A percentile compares a stretch with the other conserved stretches of the same genome.
Conservation (phyloP, 2,329 filamentous ascomycete genomes). For the Tolypocladium tundrense region DNA sequence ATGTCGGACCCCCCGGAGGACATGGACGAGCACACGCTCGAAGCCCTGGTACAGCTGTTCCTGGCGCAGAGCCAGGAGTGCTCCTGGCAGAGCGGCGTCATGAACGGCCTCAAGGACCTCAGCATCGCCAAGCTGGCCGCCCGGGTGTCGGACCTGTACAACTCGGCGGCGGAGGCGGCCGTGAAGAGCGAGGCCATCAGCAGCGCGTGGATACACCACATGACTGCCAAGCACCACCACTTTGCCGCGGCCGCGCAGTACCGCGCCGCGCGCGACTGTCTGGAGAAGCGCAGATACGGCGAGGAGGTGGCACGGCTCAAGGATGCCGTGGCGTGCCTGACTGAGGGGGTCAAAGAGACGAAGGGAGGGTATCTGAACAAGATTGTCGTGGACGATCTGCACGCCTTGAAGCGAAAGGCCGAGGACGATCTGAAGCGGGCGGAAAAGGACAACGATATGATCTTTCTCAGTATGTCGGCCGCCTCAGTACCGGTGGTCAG, state of each 20-base stretch:
- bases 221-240: slow-evolving; percentile 93
- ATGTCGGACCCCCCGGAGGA: slow-evolving; percentile 79
- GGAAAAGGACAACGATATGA: slow-evolving; percentile 93
- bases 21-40: slow-evolving; percentile 83
- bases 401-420: slow-evolving; percentile 70
- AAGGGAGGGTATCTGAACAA: slow-evolving; percentile 67
- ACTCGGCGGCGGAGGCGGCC: slow-evolving; percentile 70
- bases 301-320: slow-evolving; percentile 83
- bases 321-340: slow-evolving; percentile 74
- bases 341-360: slow-evolving; percentile 76
- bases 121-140: slow-evolving; percentile 87
- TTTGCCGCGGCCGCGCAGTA: slow-evolving; percentile 95
- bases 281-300: slow-evolving; percentile 90
- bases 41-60: slow-evolving; percentile 72
- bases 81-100: slow-evolving; percentile 95
- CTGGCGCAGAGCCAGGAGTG: slow-evolving; percentile 93
- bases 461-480: slow-evolving; percentile 62
- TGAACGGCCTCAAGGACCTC: slow-evolving; percentile 85
- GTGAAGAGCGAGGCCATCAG: slow-evolving; percentile 84
- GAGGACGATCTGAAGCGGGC: slow-evolving; percentile 83
- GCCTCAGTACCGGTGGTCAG: background rate
- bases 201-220: slow-evolving; percentile 95
- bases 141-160: slow-evolving; percentile 83
- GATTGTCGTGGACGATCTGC: slow-evolving; percentile 69
- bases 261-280: slow-evolving; percentile 75